phyloP scores from a whole-genome alignment of 164 flowering plant species.

The Vitis rupestris region DNA sequence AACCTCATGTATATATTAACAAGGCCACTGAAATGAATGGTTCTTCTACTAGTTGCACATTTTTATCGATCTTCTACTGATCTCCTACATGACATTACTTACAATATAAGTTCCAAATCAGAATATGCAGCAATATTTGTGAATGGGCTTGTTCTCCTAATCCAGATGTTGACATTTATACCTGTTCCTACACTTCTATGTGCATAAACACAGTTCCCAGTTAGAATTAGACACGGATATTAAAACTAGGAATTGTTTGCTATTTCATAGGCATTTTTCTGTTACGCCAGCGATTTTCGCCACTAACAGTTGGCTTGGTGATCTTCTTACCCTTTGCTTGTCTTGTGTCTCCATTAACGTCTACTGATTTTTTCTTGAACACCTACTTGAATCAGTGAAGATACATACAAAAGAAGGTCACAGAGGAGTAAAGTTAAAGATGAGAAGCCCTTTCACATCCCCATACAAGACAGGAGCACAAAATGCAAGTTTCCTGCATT shows the following conservation, averaged over 20 bases:
- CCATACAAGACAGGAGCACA: conserved; percentile 17
- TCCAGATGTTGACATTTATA: background rate
- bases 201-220: background rate
- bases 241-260: background rate
- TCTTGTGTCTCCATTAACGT: background rate
- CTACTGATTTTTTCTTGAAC: background rate
- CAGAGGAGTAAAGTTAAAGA: conserved; percentile 30
- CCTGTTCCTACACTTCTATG: background rate
- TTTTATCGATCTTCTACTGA: background rate
- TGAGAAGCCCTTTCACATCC: conserved; percentile 25
- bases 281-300: background rate
- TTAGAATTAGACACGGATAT: too few species aligned
- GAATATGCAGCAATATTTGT: too few species aligned
- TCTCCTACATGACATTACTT: too few species aligned
- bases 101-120: too few species aligned
- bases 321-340: background rate
- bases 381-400: conserved; percentile 42
- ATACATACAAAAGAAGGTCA: conserved; percentile 38
- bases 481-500: conserved; percentile 36
- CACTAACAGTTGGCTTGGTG: background rate
- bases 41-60: background rate
- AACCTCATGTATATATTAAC: background rate
- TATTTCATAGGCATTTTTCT: background rate
- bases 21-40: background rate
- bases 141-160: background rate